Percentiles rank a stretch among this genome's conserved stretches.
Evolutionary conservation across 768 basidiomycete genomes (phyloP).

Genomic region (Collybia mongolica): DNA sequence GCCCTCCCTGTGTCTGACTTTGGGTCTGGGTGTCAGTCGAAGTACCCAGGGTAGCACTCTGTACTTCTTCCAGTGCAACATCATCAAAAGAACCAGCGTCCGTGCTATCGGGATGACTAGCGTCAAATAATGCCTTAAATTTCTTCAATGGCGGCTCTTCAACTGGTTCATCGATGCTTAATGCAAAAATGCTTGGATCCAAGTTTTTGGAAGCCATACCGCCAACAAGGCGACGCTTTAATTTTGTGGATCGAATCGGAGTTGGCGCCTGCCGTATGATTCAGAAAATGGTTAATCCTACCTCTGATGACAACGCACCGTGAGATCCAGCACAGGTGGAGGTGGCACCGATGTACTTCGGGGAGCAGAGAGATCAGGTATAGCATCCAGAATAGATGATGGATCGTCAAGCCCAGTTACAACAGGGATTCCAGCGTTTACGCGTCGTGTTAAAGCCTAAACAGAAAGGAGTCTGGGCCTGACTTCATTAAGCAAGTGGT

Average conservation of each 20-base stretch:
- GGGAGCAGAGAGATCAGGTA: constrained; percentile 21
- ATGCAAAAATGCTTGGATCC: constrained; percentile 16
- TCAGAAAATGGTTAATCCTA: neutral
- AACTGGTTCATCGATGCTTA: constrained; percentile 22
- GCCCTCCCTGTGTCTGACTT: constrained; percentile 22
- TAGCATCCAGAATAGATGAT: constrained; percentile 32
- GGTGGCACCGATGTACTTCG: constrained; percentile 15
- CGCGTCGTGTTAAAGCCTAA: constrained; percentile 45
- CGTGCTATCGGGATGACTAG: constrained; percentile 46
- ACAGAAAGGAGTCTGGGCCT: neutral
- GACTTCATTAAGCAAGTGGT: neutral
- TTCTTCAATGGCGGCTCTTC: constrained; percentile 64
- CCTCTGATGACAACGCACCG: constrained; percentile 12
- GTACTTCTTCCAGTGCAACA: constrained; percentile 11
- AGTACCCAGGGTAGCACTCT: constrained; percentile 2
- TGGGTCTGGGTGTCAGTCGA: constrained; percentile 35
- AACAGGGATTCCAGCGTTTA: constrained; percentile 31
- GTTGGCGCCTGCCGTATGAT: constrained; percentile 32
- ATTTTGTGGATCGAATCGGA: constrained; percentile 34
- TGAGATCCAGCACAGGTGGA: constrained; percentile 15
- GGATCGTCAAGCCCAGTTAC: constrained; percentile 47
- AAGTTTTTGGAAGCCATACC: constrained; percentile 16
- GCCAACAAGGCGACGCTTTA: constrained; percentile 57
- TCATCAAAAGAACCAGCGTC: constrained; percentile 16
- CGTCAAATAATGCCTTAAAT: constrained; percentile 70